Percentiles rank a stretch among this genome's conserved stretches.
Conservation (phyloP, 2,329 filamentous ascomycete species). For the Aspergillus amoenus region DNA sequence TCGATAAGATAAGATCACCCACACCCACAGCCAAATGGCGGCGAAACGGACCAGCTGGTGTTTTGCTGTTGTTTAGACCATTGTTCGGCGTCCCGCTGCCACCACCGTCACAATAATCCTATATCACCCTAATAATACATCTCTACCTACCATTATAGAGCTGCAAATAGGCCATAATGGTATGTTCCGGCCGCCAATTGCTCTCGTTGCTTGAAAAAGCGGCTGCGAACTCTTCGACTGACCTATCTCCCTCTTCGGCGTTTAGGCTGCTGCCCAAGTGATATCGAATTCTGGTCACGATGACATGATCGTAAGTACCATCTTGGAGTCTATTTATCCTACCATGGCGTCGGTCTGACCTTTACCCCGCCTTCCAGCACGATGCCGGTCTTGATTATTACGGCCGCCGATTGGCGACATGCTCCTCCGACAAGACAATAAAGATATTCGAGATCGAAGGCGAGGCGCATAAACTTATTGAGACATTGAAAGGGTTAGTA, state of each 20-base stretch:
- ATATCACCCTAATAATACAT: neutral
- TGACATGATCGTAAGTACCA: constrained; percentile 91
- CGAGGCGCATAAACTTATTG: constrained; percentile 81
- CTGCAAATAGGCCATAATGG: constrained; percentile 23
- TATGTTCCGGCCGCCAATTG: constrained; percentile 10
- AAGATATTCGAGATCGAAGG: constrained; percentile 99
- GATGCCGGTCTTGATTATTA: constrained; percentile 99
- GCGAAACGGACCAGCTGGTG: constrained; percentile 27
- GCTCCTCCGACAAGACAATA: constrained; percentile 96
- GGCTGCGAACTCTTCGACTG: constrained; percentile 2
- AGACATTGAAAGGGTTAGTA: constrained; percentile 87
- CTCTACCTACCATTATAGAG: constrained; percentile 6
- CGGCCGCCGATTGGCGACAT: constrained; percentile 90
- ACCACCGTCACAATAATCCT: constrained; percentile 1
- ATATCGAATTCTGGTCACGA: constrained; percentile 88
- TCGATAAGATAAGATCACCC: constrained; percentile 31
- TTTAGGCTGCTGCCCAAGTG: constrained; percentile 64
- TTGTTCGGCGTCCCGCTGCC: constrained; percentile 6
- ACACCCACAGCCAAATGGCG: constrained; percentile 11
- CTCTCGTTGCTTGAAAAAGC: neutral
- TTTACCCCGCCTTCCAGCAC: constrained; percentile 57
- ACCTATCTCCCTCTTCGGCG: constrained; percentile 13
- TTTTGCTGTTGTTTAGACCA: constrained; percentile 17
- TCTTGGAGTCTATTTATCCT: neutral
- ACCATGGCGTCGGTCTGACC: constrained; percentile 6